Percentiles rank a stretch among this genome's conserved stretches.
Conservation (phyloP, 73 alveolate species). For the Symbiodinium natans region DNA sequence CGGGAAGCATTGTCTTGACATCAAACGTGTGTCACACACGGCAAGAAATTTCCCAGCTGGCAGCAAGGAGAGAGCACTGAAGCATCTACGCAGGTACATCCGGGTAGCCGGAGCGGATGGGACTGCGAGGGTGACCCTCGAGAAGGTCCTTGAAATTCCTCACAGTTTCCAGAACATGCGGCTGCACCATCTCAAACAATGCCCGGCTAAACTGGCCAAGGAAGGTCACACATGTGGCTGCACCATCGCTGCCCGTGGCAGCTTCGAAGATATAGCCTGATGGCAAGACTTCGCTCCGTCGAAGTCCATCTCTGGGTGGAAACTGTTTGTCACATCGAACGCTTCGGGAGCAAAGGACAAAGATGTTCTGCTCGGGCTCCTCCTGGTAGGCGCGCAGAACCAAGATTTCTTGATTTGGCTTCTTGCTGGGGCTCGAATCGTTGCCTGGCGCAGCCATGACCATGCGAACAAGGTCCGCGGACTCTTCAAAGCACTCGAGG, state of each 20-base stretch:
- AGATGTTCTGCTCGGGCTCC: constrained; percentile 20
- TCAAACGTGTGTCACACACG: no score
- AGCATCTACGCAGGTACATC: no score
- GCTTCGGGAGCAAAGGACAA: constrained; percentile 45
- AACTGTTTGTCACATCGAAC: constrained; percentile 41
- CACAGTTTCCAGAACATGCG: no score
- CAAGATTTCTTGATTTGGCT: background rate
- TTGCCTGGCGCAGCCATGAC: background rate
- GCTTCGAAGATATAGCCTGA: background rate
- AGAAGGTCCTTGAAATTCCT: no score
- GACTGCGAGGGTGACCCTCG: no score
- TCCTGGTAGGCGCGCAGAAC: constrained; percentile 23
- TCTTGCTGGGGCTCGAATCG: background rate
- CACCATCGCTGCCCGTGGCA: background rate
- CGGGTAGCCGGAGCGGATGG: no score
- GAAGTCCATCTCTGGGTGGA: constrained; percentile 54
- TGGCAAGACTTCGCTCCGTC: constrained; percentile 63
- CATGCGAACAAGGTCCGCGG: constrained; percentile 10
- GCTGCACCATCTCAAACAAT: constrained; percentile 1
- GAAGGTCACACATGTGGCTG: background rate
- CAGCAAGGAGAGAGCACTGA: no score
- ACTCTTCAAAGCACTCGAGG: background rate
- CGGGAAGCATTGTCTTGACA: no score
- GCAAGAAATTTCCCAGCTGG: no score
- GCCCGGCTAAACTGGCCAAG: background rate